These are phyloP conservation scores for Gaeumannomyces tritici DNA, from an alignment of 2,329 filamentous ascomycete species.

Conservation along the genomic window DNA sequence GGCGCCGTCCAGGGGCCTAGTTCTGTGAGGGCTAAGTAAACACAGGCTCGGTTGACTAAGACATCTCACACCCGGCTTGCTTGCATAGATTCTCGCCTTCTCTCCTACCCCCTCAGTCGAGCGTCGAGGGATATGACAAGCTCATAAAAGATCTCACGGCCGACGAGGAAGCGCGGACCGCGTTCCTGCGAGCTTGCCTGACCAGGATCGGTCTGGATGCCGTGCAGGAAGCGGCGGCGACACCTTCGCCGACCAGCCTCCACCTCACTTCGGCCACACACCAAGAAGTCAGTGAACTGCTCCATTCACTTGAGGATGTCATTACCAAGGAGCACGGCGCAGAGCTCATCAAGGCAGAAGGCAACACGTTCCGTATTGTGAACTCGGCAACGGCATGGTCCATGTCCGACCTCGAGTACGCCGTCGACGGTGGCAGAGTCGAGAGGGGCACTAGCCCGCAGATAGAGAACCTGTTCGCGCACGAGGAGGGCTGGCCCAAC, in stretches of 20 bases:
- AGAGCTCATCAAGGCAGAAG: constrained; percentile 68
- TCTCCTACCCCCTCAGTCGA: constrained; percentile 62
- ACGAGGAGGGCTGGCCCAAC: constrained; percentile 58
- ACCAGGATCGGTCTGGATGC: constrained; percentile 74
- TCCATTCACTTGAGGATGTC: constrained; percentile 57
- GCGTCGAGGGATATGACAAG: constrained; percentile 58
- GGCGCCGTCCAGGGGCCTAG: not conserved
- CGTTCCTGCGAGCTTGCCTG: constrained; percentile 73
- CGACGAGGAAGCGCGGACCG: constrained; percentile 59
- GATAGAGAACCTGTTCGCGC: constrained; percentile 60
- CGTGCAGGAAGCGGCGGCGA: constrained; percentile 54
- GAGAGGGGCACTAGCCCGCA: too few relatives aligned
- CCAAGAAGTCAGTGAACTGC: constrained; percentile 55
- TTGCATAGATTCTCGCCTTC: constrained; percentile 63
- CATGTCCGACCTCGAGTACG: constrained; percentile 27
- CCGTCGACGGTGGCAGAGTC: constrained; percentile 43
- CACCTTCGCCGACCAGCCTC: constrained; percentile 70
- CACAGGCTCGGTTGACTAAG: too few relatives aligned
- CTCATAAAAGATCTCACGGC: constrained; percentile 58
- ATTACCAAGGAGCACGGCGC: constrained; percentile 56
- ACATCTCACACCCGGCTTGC: not conserved
- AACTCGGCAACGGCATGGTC: constrained; percentile 3
- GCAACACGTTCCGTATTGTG: constrained; percentile 74
- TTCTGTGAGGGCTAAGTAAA: not conserved
- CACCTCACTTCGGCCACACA: constrained; percentile 67